Evolutionary conservation across 305 asterid species (phyloP).

Genomic region (Fraxinus velutina): DNA sequence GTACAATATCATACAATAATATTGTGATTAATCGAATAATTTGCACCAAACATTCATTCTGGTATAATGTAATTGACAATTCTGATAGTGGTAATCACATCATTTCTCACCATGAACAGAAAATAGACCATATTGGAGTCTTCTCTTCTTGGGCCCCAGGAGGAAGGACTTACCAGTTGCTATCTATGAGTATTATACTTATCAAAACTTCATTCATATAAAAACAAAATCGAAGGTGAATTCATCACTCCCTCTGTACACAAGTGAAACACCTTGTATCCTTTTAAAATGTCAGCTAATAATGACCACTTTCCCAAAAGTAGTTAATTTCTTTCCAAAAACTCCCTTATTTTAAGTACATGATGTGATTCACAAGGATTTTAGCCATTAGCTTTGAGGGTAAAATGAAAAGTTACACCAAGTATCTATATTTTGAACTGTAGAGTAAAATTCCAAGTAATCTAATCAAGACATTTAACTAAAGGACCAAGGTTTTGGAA

Average conservation of each 20-base stretch:
- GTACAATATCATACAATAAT: not conserved
- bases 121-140: not conserved
- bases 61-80: slow-evolving; percentile 12
- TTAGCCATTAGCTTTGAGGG: not conserved
- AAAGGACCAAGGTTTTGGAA: not conserved
- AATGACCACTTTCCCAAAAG: not conserved
- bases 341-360: not conserved
- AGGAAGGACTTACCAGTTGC: not conserved
- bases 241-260: not conserved
- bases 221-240: not conserved
- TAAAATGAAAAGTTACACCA: not conserved
- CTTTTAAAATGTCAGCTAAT: not conserved
- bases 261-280: not conserved
- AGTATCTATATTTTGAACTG: not conserved
- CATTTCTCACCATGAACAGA: slow-evolving; percentile 14
- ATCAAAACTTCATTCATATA: not conserved
- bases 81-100: not conserved
- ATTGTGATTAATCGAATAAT: not conserved
- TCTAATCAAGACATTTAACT: not conserved
- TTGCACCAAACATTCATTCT: not conserved
- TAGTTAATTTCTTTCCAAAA: not conserved
- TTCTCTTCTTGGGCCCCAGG: not conserved
- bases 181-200: not conserved
- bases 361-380: not conserved
- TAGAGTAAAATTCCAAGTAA: not conserved